Percentiles rank a stretch among this genome's conserved stretches.
Conservation (phyloP, 176 grass and related monocot species). For the Ananas comosus region DNA sequence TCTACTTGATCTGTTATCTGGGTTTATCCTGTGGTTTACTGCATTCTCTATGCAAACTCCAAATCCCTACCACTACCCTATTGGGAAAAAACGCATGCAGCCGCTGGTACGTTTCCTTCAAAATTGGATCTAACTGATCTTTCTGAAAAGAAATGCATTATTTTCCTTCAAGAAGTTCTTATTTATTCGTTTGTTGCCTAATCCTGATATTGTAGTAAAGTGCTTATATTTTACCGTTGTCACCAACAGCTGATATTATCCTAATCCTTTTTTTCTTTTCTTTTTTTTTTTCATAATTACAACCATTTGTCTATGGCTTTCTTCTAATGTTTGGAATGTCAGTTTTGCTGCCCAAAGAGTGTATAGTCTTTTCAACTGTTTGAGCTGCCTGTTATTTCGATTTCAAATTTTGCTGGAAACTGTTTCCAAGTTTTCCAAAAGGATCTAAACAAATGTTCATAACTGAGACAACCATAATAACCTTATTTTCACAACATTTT, state of each 20-base stretch:
- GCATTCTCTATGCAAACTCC: slow-evolving; percentile 93
- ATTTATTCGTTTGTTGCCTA: not conserved
- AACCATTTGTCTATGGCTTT: too few relatives aligned
- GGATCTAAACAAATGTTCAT: too few relatives aligned
- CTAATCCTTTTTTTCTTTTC: too few relatives aligned
- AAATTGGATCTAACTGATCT: not conserved
- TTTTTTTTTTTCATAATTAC: too few relatives aligned
- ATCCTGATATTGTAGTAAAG: not conserved
- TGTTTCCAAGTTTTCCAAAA: too few relatives aligned
- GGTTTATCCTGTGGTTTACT: slow-evolving; percentile 97
- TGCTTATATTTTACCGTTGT: too few relatives aligned
- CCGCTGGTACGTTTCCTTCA: slow-evolving; percentile 60
- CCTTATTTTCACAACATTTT: too few relatives aligned
- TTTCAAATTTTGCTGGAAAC: not conserved
- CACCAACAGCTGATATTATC: too few relatives aligned
- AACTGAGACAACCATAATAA: too few relatives aligned
- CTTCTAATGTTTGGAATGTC: too few relatives aligned
- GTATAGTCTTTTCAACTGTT: too few relatives aligned
- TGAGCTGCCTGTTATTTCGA: not conserved
- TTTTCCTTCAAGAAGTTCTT: not conserved
- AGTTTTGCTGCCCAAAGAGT: too few relatives aligned
- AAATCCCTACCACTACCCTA: slow-evolving; percentile 95
- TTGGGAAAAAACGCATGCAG: slow-evolving; percentile 97
- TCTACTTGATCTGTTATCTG: slow-evolving; percentile 82
- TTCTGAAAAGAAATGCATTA: not conserved